Evolutionary conservation across 495 filamentous ascomycete genomes (phyloP), one percentile per base, ranked within the genome.

Genomic region (Astrothelium subdiscretum): DNA sequence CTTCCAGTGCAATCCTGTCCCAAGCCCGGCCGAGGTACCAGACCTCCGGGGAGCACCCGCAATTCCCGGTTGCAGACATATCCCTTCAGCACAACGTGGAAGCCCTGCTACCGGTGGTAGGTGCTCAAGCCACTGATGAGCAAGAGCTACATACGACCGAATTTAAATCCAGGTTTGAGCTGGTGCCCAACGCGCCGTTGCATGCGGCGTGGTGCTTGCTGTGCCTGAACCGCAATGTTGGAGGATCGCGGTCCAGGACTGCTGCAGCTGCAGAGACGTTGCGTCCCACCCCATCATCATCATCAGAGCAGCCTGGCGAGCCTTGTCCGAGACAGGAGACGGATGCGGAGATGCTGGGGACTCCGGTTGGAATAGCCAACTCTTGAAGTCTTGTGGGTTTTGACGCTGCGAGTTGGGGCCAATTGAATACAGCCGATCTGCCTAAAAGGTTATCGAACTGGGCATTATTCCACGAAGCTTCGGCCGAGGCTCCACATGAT

Each of bases 31-130:
- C 12, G 20, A 20, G n/a, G 20, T 5, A 48, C 43, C 43, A 48
- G 5, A n/a, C 11, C 10, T 15, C 43, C n/a, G 43, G 43, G n/a
- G 43, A 5, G 13, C 5, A 15, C 43, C 43, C 11, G n/a, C n/a
- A n/a, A n/a, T n/a, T n/a, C n/a, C n/a, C n/a, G n/a, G n/a, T n/a
- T n/a, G n/a, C n/a, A n/a, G n/a, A n/a, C n/a, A n/a, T n/a, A n/a
- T n/a, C n/a, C n/a, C n/a, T n/a, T n/a, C 43, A 48, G n/a, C 43
- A n/a, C 43, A 48, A 48, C 43, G 43, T 48, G 43, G 43, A 48
- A 15, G 43, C 43, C 43, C 43, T 48, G 43, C 43, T 20, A 18
- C 6, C 6, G 5, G 35, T 38, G 35, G n/a, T n/a, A n/a, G n/a
- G n/a, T n/a, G n/a, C n/a, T n/a, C n/a, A n/a, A n/a, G n/a, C n/a